Conservation (phyloP, 2,329 filamentous ascomycete genomes). For the Trichoderma asperellum region DNA sequence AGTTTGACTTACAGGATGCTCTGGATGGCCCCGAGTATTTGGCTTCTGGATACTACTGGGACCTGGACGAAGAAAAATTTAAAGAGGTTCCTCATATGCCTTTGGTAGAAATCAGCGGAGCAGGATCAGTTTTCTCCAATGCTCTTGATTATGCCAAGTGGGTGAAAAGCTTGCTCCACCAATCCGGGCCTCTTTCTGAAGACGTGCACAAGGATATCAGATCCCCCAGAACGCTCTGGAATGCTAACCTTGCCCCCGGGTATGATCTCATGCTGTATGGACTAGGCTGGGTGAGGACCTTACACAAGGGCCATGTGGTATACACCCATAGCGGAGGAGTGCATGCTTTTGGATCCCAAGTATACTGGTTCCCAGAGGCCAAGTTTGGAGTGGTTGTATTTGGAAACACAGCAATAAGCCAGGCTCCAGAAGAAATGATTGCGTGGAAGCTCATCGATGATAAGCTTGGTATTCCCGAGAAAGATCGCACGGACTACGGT, state of each 20-base stretch:
- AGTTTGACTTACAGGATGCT: conserved; percentile 40
- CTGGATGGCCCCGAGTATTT: conserved; percentile 37
- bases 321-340: conserved; percentile 41
- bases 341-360: conserved; percentile 36
- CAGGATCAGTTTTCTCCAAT: conserved; percentile 50
- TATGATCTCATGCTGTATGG: conserved; percentile 36
- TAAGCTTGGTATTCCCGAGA: conserved; percentile 33
- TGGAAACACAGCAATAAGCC: conserved; percentile 50
- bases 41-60: conserved; percentile 49
- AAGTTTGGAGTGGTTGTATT: conserved; percentile 42
- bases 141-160: conserved; percentile 57
- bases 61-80: conserved; percentile 36
- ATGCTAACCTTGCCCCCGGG: neutral
- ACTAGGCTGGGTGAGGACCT: conserved; percentile 38
- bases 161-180: conserved; percentile 52
- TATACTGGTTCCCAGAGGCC: conserved; percentile 42
- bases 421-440: conserved; percentile 36
- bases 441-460: conserved; percentile 41
- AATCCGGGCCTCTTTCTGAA: conserved; percentile 34
- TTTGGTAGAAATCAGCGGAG: conserved; percentile 43
- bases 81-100: conserved; percentile 36
- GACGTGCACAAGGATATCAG: conserved; percentile 39
- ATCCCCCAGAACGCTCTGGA: conserved; percentile 39
- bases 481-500: conserved; percentile 32
- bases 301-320: conserved; percentile 36